Evolutionary conservation across 208 protist genomes (phyloP), one percentile per base, ranked within the genome.

Genomic region (Trypanosoma avium): DNA sequence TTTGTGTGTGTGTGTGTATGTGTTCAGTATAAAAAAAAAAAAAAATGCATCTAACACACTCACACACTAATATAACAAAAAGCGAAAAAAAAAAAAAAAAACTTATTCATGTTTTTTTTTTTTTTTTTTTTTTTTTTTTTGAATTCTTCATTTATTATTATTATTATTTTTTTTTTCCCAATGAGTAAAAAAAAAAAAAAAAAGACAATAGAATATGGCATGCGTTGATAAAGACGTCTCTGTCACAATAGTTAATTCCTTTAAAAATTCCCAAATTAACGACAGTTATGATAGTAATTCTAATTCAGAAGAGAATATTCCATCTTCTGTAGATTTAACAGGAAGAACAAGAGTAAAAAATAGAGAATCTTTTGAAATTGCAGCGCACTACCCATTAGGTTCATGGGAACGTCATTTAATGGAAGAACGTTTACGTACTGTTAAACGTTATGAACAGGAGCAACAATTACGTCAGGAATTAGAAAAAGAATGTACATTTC

Each of bases 301-400:
- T n/a, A n/a, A n/a, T n/a, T n/a, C n/a, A n/a, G n/a, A n/a, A n/a
- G n/a, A n/a, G n/a, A n/a, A n/a, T n/a, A n/a, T n/a, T n/a, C n/a
- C n/a, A n/a, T n/a, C n/a, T n/a, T n/a, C n/a, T n/a, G n/a, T n/a
- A n/a, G n/a, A n/a, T n/a, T 42, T 42, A 42, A 42, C 36, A 15
- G 17, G 10, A 15, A 33, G 4, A 53, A 53, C 48, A 9, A 53
- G 10, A 46, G 40, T 6, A 36, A 24, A 7, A 27, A 32, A 38
- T 30, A 33, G 1, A 15, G 38, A 21, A 8, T 24, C 13, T 10
- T 12, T 27, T 15, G 22, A 15, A 15, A 32, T 33, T 21, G 22
- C 53, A 17, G 27, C 48, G n/a, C 86, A 86, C 61, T 81, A 83
- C 67, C 70, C 66, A 13, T 68, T 92, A n/a, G 85, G 85, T 5